A percentile compares a stretch with the other conserved stretches of the same genome.
Evolutionary conservation across 2,329 filamentous ascomycete species (phyloP).

Genomic region (Lachnellula cervina): DNA sequence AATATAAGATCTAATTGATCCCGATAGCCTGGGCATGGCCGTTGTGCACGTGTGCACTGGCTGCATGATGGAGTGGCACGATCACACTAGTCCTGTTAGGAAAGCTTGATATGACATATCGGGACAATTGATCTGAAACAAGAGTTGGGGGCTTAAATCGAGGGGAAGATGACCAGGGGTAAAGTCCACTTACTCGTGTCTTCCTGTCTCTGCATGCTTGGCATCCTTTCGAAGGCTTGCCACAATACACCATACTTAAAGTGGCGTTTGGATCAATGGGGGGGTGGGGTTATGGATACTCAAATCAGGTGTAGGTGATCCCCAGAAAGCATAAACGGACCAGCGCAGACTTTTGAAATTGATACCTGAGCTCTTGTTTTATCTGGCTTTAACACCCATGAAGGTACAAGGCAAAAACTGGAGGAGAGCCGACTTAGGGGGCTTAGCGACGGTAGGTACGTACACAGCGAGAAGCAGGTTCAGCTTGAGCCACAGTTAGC

Average conservation of each 20-base stretch:
- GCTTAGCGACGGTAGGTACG: no score
- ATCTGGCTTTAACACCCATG: neutral
- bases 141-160: neutral
- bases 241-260: constrained; percentile 39
- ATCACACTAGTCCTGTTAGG: constrained; percentile 40
- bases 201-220: constrained; percentile 49
- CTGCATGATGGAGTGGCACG: constrained; percentile 46
- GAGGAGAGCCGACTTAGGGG: no score
- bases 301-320: neutral
- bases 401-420: no score
- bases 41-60: constrained; percentile 48
- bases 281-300: neutral
- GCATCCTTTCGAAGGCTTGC: constrained; percentile 52
- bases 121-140: neutral
- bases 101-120: constrained; percentile 1
- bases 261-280: neutral
- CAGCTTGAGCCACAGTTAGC: no score
- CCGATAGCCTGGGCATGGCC: constrained; percentile 48
- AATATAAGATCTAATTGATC: constrained; percentile 54
- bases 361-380: neutral
- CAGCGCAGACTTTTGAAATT: neutral
- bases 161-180: neutral
- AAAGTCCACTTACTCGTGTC: constrained; percentile 42
- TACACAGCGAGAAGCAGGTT: no score
- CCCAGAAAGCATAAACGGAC: neutral